phyloP scores from a whole-genome alignment of 2,329 filamentous ascomycete species.

The Diaporthe humulicola region DNA sequence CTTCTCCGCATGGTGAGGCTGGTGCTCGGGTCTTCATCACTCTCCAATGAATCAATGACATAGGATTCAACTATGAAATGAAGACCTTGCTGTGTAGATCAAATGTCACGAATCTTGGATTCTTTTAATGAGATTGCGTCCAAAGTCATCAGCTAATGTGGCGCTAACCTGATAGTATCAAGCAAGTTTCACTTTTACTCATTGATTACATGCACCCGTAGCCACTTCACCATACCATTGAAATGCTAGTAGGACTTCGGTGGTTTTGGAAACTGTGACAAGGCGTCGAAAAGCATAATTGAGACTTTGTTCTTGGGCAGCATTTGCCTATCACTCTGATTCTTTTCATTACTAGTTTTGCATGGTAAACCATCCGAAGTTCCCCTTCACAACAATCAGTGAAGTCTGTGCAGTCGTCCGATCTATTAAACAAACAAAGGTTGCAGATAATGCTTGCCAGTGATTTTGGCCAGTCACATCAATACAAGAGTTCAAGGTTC shows the following conservation, averaged over 20 bases:
- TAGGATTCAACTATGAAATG: too few species aligned
- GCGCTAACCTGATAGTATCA: not conserved
- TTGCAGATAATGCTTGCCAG: not conserved
- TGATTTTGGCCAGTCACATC: constrained; percentile 1
- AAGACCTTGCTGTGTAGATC: too few species aligned
- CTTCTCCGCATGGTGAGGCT: too few species aligned
- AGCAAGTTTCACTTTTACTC: not conserved
- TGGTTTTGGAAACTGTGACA: not conserved
- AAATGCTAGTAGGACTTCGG: not conserved
- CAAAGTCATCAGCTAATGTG: not conserved
- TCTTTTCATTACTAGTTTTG: rapidly evolving
- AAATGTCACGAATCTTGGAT: not conserved
- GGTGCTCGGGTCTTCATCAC: too few species aligned
- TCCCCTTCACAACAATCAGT: too few species aligned
- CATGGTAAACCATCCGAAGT: not conserved
- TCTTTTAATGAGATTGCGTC: not conserved
- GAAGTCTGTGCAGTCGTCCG: not conserved
- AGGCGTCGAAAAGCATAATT: not conserved
- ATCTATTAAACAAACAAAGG: not conserved
- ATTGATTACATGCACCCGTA: not conserved
- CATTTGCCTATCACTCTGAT: not conserved
- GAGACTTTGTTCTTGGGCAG: not conserved
- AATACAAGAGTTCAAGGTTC: not conserved
- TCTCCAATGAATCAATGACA: too few species aligned
- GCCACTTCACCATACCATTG: not conserved